These are phyloP conservation scores for Smittium mucronatum DNA, from an alignment of 371 early-diverging fungal genomes.

Conservation along the genomic window DNA sequence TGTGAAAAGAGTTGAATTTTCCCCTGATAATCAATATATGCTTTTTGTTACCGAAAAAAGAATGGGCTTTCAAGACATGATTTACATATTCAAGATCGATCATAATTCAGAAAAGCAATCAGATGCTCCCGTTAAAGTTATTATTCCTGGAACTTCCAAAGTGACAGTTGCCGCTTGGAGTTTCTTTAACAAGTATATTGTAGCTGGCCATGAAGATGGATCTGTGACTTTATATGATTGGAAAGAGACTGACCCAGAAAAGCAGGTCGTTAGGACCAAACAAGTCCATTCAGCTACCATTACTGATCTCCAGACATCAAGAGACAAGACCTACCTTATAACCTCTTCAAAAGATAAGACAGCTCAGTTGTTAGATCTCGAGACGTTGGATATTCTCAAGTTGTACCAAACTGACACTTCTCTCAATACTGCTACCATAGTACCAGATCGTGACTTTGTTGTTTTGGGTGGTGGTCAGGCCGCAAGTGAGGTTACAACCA, in stretches of 20 bases:
- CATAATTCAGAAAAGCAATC: slow-evolving; percentile 34
- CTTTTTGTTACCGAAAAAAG: slow-evolving; percentile 90
- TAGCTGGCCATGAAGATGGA: slow-evolving; percentile 89
- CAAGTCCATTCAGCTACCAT: slow-evolving; percentile 63
- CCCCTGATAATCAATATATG: slow-evolving; percentile 70
- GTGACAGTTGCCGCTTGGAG: slow-evolving; percentile 91
- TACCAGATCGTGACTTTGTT: slow-evolving; percentile 69
- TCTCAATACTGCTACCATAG: slow-evolving; percentile 90
- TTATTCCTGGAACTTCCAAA: slow-evolving; percentile 59
- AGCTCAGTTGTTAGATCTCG: slow-evolving; percentile 79
- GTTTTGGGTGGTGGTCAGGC: slow-evolving; percentile 79
- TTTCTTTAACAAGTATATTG: slow-evolving; percentile 74
- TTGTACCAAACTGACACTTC: slow-evolving; percentile 83
- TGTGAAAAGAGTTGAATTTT: slow-evolving; percentile 85
- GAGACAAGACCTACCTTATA: slow-evolving; percentile 90
- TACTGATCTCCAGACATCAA: slow-evolving; percentile 87
- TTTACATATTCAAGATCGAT: slow-evolving; percentile 51
- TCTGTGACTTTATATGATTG: slow-evolving; percentile 77
- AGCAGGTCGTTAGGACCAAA: slow-evolving; percentile 36
- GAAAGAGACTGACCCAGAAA: slow-evolving; percentile 33
- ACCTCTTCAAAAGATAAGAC: slow-evolving; percentile 94
- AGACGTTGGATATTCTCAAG: slow-evolving; percentile 72
- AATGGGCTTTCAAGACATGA: slow-evolving; percentile 83
- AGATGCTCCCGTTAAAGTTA: slow-evolving; percentile 52
- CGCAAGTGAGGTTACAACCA: slow-evolving; percentile 93